phyloP scores from a whole-genome alignment of 2,329 filamentous ascomycete genomes.

The Pseudogymnoascus sp. region DNA sequence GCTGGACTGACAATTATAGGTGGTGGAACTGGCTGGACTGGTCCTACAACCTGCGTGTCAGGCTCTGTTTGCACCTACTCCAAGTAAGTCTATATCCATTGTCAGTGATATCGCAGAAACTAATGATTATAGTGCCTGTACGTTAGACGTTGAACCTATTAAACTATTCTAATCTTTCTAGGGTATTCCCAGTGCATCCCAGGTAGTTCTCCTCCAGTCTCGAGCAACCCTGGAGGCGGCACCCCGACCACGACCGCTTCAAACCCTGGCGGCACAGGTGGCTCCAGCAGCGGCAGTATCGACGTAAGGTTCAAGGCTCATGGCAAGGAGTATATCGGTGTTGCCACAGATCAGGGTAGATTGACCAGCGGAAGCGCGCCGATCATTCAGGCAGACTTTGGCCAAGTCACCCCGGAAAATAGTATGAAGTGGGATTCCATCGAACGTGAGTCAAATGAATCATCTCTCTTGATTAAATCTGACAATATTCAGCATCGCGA shows the following conservation, averaged over 20 bases:
- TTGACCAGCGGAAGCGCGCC: neutral
- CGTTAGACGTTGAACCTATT: neutral
- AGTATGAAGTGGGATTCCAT: conserved; percentile 61
- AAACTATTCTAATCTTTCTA: neutral
- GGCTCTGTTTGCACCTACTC: conserved; percentile 23
- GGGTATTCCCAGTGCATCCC: conserved; percentile 22
- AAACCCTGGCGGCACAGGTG: conserved; percentile 8
- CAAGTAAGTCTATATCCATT: conserved; percentile 14
- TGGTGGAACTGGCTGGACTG: conserved; percentile 24
- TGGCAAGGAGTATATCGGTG: conserved; percentile 12
- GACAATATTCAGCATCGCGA: conserved; percentile 22
- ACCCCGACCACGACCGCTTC: conserved; percentile 11
- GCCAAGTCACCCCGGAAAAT: conserved; percentile 60
- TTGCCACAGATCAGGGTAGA: conserved; percentile 7
- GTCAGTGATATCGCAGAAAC: neutral
- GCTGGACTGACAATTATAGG: conserved; percentile 16
- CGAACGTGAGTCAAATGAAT: conserved; percentile 29
- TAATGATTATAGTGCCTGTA: neutral
- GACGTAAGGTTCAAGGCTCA: neutral
- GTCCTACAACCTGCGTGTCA: conserved; percentile 25
- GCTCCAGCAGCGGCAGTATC: conserved; percentile 9
- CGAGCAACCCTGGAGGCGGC: conserved; percentile 3
- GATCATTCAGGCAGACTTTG: conserved; percentile 51
- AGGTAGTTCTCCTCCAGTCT: conserved; percentile 1
- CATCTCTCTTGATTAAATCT: conserved; percentile 1